A percentile compares a stretch with the other conserved stretches of the same genome.
Evolutionary conservation across 176 grass and related monocot species (phyloP).

Genomic region (Triticum dicoccoides): DNA sequence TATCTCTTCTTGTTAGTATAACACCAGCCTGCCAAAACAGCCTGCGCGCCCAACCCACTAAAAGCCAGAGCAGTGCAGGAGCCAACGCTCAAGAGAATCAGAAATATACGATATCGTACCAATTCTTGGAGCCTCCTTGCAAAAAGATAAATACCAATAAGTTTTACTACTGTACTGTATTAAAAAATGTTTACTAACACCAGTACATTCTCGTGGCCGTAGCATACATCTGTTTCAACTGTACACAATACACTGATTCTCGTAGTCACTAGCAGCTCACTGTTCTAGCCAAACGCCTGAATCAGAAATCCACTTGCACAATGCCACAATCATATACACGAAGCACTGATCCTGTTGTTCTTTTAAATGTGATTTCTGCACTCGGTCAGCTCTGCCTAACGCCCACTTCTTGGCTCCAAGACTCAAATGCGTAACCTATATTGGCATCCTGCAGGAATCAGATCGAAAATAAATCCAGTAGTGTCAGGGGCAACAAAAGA

Average conservation of each 20-base stretch:
- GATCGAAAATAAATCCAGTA: background rate
- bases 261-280: background rate
- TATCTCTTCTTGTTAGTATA: too few relatives aligned
- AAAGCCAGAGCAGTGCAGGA: too few relatives aligned
- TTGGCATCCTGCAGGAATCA: conserved; percentile 9
- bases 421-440: background rate
- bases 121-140: too few relatives aligned
- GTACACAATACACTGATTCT: background rate
- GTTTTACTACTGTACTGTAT: too few relatives aligned
- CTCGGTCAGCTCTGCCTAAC: background rate
- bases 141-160: too few relatives aligned
- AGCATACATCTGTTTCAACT: too few relatives aligned
- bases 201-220: too few relatives aligned
- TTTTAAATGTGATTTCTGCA: background rate
- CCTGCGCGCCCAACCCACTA: too few relatives aligned
- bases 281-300: background rate
- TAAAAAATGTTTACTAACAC: too few relatives aligned
- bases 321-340: background rate
- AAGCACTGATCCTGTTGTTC: background rate
- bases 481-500: conserved; percentile 7
- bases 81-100: too few relatives aligned
- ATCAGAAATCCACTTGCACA: conserved; percentile 1
- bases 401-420: background rate
- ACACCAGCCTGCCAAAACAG: too few relatives aligned
- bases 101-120: too few relatives aligned